Evolutionary conservation across 192 early-diverging fungal species (phyloP).

Genomic region (Coemansia sp.): DNA sequence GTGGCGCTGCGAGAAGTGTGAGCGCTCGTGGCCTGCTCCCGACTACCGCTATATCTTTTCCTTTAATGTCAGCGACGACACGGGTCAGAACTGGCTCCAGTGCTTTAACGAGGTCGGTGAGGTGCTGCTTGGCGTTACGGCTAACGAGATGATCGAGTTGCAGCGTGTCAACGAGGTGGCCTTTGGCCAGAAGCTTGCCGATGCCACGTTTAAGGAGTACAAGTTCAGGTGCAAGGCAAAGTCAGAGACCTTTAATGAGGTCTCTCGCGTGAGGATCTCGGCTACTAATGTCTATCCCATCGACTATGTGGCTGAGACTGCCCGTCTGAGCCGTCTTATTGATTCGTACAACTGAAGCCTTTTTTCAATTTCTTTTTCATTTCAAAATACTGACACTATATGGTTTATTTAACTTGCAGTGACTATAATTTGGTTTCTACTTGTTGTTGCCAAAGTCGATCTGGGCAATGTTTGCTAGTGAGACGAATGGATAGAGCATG

Average conservation of each 20-base stretch:
- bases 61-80: conserved; percentile 72
- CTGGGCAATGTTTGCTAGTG: background rate
- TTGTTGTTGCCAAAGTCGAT: conserved; percentile 8
- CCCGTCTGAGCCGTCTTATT: conserved; percentile 53
- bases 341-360: conserved; percentile 30
- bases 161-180: conserved; percentile 55
- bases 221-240: conserved; percentile 79
- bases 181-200: conserved; percentile 58
- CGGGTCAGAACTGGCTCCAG: conserved; percentile 78
- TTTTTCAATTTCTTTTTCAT: conserved; percentile 7
- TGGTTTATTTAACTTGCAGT: background rate
- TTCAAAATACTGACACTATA: conserved; percentile 46
- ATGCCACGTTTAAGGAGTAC: conserved; percentile 70
- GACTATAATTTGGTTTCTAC: background rate
- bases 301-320: conserved; percentile 64
- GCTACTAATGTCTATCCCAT: conserved; percentile 58
- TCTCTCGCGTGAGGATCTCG: conserved; percentile 54
- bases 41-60: conserved; percentile 84
- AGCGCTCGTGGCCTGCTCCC: conserved; percentile 68
- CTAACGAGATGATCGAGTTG: conserved; percentile 69
- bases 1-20: conserved; percentile 95
- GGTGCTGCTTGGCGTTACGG: conserved; percentile 67
- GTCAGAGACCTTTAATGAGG: conserved; percentile 78
- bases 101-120: conserved; percentile 85
- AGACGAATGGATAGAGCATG: conserved; percentile 3